Evolutionary conservation across 345 rosid genomes (phyloP).

Genomic region (Angophora floribunda): DNA sequence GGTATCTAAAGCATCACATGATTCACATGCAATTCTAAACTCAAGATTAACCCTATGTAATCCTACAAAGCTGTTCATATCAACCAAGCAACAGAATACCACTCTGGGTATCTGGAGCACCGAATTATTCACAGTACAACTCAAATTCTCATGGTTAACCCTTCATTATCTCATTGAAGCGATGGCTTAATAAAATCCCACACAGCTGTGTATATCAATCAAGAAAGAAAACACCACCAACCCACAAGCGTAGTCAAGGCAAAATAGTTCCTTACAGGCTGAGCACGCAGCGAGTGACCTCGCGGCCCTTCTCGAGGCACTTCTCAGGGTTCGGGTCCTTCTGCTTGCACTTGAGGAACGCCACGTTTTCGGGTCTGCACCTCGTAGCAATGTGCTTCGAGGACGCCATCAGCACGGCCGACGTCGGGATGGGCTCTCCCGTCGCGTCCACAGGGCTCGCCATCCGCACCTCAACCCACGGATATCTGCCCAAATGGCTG

Average conservation of each 20-base stretch:
- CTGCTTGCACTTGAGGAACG: conserved; percentile 91
- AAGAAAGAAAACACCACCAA: not conserved
- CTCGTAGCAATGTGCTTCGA: conserved; percentile 71
- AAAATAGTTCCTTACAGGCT: conserved; percentile 44
- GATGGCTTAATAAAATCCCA: not conserved
- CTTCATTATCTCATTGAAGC: not conserved
- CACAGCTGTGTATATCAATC: not conserved
- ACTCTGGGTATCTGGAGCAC: not conserved
- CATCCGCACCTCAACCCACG: conserved; percentile 15
- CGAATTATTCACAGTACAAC: not conserved
- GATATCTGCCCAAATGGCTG: not conserved
- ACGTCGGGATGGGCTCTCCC: conserved; percentile 90
- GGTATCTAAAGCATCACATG: not conserved
- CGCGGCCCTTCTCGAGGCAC: conserved; percentile 85
- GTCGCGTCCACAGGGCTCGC: conserved; percentile 60
- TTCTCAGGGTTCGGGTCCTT: conserved; percentile 96
- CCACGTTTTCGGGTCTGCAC: conserved; percentile 72
- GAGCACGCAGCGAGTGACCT: conserved; percentile 94
- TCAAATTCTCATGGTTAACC: not conserved
- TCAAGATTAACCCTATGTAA: not conserved
- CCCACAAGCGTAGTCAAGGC: not conserved
- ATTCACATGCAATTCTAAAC: not conserved
- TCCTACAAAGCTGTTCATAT: not conserved
- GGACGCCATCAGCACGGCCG: conserved; percentile 79
- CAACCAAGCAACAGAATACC: not conserved